Conservation (phyloP, 73 alveolate genomes). For the Symbiodinium pilosum region DNA sequence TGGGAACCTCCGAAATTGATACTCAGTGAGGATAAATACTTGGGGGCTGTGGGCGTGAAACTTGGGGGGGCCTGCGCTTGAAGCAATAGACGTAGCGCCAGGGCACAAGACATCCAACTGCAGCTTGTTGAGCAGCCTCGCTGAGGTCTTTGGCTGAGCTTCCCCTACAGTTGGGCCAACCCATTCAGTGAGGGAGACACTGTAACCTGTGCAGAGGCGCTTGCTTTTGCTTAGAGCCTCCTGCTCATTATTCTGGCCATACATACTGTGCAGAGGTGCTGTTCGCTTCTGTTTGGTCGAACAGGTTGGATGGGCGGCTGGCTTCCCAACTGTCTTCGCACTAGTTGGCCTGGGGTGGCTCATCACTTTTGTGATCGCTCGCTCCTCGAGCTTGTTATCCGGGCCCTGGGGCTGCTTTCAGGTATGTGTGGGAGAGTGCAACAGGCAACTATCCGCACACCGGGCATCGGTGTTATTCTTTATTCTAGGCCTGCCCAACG, state of each 20-base stretch:
- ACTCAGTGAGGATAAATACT: no score
- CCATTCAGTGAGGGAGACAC: constrained; percentile 7
- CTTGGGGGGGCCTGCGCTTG: no score
- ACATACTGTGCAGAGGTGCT: no score
- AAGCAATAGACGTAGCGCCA: no score
- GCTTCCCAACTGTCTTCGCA: constrained; percentile 24
- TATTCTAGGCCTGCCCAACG: no score
- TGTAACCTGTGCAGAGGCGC: constrained; percentile 33
- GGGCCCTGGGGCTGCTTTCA: neutral
- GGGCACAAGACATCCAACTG: neutral
- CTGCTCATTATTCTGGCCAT: neutral
- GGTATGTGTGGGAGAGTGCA: neutral
- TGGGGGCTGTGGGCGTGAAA: no score
- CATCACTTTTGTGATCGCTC: neutral
- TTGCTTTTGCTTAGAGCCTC: neutral
- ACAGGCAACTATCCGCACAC: neutral
- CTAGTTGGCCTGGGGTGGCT: constrained; percentile 4
- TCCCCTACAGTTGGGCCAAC: constrained; percentile 50
- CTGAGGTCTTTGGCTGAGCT: constrained; percentile 25
- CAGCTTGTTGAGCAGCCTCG: neutral
- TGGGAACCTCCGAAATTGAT: no score
- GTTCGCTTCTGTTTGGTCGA: no score
- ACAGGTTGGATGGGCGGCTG: constrained; percentile 50
- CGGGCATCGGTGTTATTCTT: neutral
- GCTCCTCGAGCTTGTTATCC: neutral